Percentiles rank a stretch among this genome's conserved stretches.
phyloP scores from a whole-genome alignment of 2,329 filamentous ascomycete genomes.

The Thielaviopsis euricoi region DNA sequence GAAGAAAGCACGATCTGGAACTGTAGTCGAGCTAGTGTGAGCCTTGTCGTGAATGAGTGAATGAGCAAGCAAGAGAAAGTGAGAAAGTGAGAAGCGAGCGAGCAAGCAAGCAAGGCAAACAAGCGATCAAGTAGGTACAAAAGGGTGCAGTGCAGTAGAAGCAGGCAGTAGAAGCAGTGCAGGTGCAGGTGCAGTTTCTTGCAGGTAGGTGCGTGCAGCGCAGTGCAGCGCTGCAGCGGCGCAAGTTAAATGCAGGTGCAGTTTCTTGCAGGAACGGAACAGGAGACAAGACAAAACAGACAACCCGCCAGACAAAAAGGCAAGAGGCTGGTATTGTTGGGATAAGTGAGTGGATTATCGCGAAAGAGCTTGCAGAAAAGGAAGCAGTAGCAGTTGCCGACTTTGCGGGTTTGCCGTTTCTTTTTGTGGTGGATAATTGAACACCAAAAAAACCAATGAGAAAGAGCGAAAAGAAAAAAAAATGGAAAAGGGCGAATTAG shows the following conservation, averaged over 20 bases:
- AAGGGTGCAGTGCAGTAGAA: not conserved
- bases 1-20: not conserved
- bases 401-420: not conserved
- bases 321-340: not conserved
- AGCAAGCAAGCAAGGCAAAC: not conserved
- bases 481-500: not conserved
- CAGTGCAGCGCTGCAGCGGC: not conserved
- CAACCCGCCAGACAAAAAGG: not conserved
- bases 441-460: too few relatives aligned
- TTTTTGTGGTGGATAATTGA: too few relatives aligned
- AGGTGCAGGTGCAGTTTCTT: too few relatives aligned
- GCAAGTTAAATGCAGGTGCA: not conserved
- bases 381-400: not conserved
- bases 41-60: not conserved
- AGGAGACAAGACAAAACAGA: not conserved
- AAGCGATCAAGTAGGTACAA: not conserved
- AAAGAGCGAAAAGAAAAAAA: not conserved
- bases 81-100: not conserved
- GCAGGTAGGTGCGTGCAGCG: not conserved
- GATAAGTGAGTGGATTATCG: not conserved
- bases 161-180: too few relatives aligned
- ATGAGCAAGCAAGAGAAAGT: not conserved
- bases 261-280: not conserved
- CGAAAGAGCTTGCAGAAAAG: not conserved
- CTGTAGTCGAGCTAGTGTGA: not conserved